Base-by-base conservation (phyloP, 2,329 filamentous ascomycete species). In the Apiospora aurea region DNA sequence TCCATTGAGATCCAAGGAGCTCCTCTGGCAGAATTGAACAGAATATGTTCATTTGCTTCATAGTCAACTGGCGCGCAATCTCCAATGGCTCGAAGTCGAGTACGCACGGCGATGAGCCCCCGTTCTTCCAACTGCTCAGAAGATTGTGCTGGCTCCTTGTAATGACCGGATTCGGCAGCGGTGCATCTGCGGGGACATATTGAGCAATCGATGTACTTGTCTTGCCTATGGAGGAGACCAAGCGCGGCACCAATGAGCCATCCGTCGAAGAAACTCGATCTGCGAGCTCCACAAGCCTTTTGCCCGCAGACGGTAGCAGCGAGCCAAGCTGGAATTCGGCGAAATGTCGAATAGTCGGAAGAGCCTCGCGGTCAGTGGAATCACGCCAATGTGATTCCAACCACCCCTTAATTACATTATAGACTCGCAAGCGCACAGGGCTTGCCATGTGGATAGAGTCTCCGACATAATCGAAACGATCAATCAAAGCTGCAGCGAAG, bases 331-430 rank as follows among this genome's bases (percentile, higher is more conserved):
- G 92, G 67, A 88, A 88, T 75, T 92, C 90, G 2, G 96, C 95
- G 81, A 99, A 99, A 0, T 90, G 86, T 46, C 92, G 87, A 74
- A 99, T 97, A 68, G 93, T 85, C 0, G 88, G 86, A 11, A 99
- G 86, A 1, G 95, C 94, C 16, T 90, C 88, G 70, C 90, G 89
- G 80, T 99, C 96, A 14, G 91, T 91, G 72, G 94, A 90, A 74
- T 94, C 90, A 67, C 93, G 91, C 96, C 96, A 99, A 82, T 99
- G 95, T 8, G 93, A 96, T 83, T 98, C 96, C 26, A 99, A 86
- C 96, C 96, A 99, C 57, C 94, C 93, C 82, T 99, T 99, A 87
- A 99, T 94, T 71, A 95, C 92, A 80, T 99, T 98, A 85, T 97
- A 98, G 1, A 98, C 94, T 69, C 96, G 91, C 67, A 99, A 85